Base-by-base conservation (phyloP, 768 basidiomycete genomes). In the Tylopilus intermedius region DNA sequence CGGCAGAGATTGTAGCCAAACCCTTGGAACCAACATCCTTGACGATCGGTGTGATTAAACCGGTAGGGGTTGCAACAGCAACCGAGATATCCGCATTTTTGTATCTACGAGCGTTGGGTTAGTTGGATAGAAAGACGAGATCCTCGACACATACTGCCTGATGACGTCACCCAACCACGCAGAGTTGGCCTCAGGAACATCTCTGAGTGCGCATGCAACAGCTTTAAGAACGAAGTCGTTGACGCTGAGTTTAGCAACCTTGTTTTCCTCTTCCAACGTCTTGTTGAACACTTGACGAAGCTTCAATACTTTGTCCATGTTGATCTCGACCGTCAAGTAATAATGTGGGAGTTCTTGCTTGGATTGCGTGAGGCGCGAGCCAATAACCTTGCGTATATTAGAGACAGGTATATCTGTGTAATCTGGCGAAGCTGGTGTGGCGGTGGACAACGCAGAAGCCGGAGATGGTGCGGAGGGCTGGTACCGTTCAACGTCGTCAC, bases 141-240 rank as follows among this genome's bases (percentile, higher is more conserved):
- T 29, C 22, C 13, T 15, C 8, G 38, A 48, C 32, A 71, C 94
- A 63, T 69, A 96, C 94, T 90, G 89, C 72, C 96, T 78, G 71
- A 99, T 95, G 52, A 85, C 80, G 58, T 99, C 95, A 58, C 94
- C 94, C 55, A 97, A 71, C 96, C 95, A 98, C 11, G 94, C 94
- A 47, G 93, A 91, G 77, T 99, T 99, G 60, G 86, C 94, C 69
- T 98, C 96, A 43, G 96, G 96, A 29, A 98, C 94, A 64, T 98
- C 96, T 40, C 81, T 79, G 46, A 98, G 79, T 2, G 96, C 94
- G 62, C 92, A 88, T 8, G 88, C 83, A 30, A 88, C 83, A 5
- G 93, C 96, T 74, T 99, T 99, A 66, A 98, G 84, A 63, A 99
- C 82, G 68, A 99, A 99, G 73, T 99, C 96, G 70, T 98, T 98